Evolutionary conservation across 176 grass and related monocot genomes (phyloP).

Genomic region (Triticum turgidum): DNA sequence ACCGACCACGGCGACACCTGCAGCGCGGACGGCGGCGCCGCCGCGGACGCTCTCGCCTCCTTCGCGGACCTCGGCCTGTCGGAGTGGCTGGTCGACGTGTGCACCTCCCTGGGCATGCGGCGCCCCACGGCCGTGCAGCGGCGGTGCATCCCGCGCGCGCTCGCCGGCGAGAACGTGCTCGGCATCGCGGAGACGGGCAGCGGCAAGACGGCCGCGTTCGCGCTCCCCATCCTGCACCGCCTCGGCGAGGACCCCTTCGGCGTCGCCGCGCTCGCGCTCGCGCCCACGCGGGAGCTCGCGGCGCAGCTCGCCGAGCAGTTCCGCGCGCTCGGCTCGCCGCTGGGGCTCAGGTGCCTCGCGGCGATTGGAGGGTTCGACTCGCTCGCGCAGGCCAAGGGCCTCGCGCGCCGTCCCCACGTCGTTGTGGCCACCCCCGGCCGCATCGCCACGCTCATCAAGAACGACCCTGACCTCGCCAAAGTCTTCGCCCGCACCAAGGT

Average conservation of each 20-base stretch:
- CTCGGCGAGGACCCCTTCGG: conserved; percentile 77
- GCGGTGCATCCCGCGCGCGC: conserved; percentile 78
- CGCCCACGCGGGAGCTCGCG: conserved; percentile 79
- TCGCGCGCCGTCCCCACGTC: conserved; percentile 69
- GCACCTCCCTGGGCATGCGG: conserved; percentile 56
- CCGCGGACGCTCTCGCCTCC: background rate
- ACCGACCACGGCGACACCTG: conserved; percentile 15
- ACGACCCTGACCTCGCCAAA: conserved; percentile 72
- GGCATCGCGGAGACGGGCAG: conserved; percentile 87
- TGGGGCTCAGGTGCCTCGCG: conserved; percentile 74
- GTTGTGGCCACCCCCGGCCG: conserved; percentile 87
- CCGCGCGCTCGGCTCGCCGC: conserved; percentile 72
- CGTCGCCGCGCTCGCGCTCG: conserved; percentile 74
- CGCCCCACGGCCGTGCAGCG: conserved; percentile 73
- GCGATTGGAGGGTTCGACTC: conserved; percentile 82
- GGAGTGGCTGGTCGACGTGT: conserved; percentile 67
- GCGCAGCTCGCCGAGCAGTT: conserved; percentile 92
- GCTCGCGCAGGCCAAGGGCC: conserved; percentile 69
- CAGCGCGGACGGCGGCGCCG: background rate
- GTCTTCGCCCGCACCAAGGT: conserved; percentile 84
- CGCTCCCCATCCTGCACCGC: conserved; percentile 79
- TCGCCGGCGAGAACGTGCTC: conserved; percentile 74
- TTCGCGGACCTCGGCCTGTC: conserved; percentile 78
- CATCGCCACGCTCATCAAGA: conserved; percentile 66
- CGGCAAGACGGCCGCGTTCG: conserved; percentile 88